Percentiles rank a stretch among this genome's conserved stretches.
Conservation (phyloP, 73 alveolate genomes). For the Tetrahymena elliotti region DNA sequence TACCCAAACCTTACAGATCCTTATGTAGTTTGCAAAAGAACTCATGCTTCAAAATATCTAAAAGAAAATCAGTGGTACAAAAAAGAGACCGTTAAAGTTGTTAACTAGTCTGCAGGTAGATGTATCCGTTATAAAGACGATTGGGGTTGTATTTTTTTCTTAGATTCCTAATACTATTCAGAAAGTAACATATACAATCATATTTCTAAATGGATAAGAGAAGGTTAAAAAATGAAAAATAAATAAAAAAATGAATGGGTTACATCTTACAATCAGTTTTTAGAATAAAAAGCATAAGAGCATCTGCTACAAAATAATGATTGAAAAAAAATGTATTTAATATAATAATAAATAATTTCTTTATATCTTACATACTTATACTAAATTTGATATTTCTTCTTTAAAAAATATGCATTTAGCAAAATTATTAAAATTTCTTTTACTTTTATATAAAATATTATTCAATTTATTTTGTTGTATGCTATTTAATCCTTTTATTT, state of each 20-base stretch:
- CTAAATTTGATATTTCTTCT: too few species aligned
- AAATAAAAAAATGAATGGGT: neutral
- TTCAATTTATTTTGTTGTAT: too few species aligned
- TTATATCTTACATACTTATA: too few species aligned
- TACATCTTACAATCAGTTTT: neutral
- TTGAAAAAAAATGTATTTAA: neutral
- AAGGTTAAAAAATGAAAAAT: neutral
- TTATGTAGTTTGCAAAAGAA: neutral
- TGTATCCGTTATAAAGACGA: neutral
- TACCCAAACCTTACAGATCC: slow-evolving; percentile 2
- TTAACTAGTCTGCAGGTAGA: neutral
- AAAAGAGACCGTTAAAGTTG: neutral
- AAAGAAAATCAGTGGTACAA: neutral
- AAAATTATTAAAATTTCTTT: too few species aligned
- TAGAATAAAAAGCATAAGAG: neutral
- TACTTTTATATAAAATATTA: too few species aligned
- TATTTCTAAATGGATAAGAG: neutral
- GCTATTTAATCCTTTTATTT: too few species aligned
- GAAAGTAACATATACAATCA: neutral
- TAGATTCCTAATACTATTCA: neutral
- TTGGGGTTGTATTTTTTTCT: neutral
- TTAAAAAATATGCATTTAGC: too few species aligned
- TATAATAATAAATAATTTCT: too few species aligned
- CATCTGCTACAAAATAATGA: neutral
- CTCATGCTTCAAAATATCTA: neutral